Conservation (phyloP, 257 asterid species). For the Parsonsia alboflavescens region DNA sequence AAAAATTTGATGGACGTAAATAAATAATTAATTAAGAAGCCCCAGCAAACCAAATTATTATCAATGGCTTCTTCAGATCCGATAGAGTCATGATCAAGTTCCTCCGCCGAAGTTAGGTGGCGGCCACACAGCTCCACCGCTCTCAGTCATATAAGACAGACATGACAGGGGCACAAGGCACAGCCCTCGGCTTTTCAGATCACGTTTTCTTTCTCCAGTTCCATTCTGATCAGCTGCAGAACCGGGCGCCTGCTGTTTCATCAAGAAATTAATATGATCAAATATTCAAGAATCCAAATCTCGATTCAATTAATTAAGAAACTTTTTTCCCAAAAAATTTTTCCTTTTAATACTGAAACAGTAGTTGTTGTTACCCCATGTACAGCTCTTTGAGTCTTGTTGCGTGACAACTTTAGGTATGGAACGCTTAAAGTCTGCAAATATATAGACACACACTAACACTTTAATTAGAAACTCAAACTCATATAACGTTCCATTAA, state of each 20-base stretch:
- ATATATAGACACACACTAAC: too few relatives aligned
- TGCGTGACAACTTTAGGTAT: slow-evolving; percentile 69
- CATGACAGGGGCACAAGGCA: slow-evolving; percentile 82
- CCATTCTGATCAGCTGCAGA: slow-evolving; percentile 17
- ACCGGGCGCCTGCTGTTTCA: too few relatives aligned
- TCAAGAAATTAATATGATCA: too few relatives aligned
- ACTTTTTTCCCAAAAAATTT: too few relatives aligned
- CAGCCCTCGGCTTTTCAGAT: slow-evolving; percentile 66
- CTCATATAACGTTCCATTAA: neutral
- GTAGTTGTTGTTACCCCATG: slow-evolving; percentile 39
- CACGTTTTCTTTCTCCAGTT: slow-evolving; percentile 47
- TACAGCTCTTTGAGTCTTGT: slow-evolving; percentile 38
- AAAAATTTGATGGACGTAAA: too few relatives aligned
- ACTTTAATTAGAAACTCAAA: too few relatives aligned
- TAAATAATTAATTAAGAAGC: neutral
- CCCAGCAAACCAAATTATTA: neutral
- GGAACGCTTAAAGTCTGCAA: slow-evolving; percentile 83
- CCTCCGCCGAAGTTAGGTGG: slow-evolving; percentile 60
- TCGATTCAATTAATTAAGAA: too few relatives aligned
- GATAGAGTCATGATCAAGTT: slow-evolving; percentile 8
- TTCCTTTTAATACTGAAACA: too few relatives aligned
- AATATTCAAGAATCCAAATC: neutral
- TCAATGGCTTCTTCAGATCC: neutral
- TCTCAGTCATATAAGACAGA: slow-evolving; percentile 58
- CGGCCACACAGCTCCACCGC: slow-evolving; percentile 70